These are phyloP conservation scores for Biscogniauxia sp. DNA, from an alignment of 2,329 filamentous ascomycete genomes.

Conservation along the genomic window DNA sequence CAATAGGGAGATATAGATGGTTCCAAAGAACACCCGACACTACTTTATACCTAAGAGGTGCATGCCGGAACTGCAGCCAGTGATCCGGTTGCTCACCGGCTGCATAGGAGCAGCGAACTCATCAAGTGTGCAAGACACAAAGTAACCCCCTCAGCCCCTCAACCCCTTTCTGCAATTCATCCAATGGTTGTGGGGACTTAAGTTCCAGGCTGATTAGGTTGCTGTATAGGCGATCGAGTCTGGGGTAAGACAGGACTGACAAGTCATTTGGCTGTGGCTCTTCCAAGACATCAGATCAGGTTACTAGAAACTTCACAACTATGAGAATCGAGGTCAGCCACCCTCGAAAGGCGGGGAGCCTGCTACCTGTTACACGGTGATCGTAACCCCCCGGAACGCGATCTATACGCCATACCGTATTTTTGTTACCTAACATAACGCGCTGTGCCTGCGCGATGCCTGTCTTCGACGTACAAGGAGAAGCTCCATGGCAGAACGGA, in stretches of 20 bases:
- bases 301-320: neutral
- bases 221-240: neutral
- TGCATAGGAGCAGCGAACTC: neutral
- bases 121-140: neutral
- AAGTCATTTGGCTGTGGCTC: neutral
- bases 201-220: neutral
- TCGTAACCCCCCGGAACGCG: neutral
- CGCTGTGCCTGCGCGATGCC: neutral
- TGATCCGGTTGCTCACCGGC: neutral
- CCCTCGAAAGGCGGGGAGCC: neutral
- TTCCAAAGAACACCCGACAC: slow-evolving; percentile 1
- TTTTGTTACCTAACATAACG: neutral
- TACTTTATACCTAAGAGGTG: neutral
- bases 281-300: neutral
- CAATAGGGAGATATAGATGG: slow-evolving; percentile 14
- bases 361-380: neutral
- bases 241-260: neutral
- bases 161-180: neutral
- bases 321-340: neutral
- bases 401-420: neutral
- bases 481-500: slow-evolving; percentile 14
- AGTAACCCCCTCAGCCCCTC: neutral
- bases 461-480: slow-evolving; percentile 4
- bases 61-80: neutral
- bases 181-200: no score